A percentile compares a stretch with the other conserved stretches of the same genome.
Conservation (phyloP, 164 flowering plant species). For the Stephania yunnanensis region DNA sequence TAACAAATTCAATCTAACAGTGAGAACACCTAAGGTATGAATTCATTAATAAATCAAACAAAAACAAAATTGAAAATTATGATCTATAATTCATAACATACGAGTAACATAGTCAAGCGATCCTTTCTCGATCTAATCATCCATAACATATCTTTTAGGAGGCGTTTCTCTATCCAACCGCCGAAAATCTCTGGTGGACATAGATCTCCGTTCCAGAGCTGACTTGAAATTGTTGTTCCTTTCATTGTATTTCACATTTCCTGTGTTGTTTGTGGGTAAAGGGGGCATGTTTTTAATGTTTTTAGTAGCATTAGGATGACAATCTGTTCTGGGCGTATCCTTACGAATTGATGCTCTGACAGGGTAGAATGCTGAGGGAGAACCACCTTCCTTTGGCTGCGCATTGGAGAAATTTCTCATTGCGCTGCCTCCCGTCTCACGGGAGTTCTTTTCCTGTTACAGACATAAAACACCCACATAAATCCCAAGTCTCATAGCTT, state of each 20-base stretch:
- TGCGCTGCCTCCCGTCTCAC: constrained; percentile 28
- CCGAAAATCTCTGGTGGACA: constrained; percentile 48
- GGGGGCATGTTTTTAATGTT: constrained; percentile 52
- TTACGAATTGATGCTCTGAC: constrained; percentile 16
- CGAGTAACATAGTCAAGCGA: neutral
- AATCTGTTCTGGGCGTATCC: constrained; percentile 36
- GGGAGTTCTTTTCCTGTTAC: constrained; percentile 33
- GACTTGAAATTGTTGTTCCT: constrained; percentile 19
- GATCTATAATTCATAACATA: neutral
- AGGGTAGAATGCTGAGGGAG: constrained; percentile 31
- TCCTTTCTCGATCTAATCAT: constrained; percentile 13
- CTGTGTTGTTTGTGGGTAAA: constrained; percentile 33
- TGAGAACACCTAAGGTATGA: neutral
- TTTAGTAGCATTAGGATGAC: constrained; percentile 48
- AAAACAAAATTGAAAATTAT: neutral
- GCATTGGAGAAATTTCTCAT: constrained; percentile 33
- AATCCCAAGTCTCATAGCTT: neutral
- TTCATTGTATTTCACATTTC: constrained; percentile 25
- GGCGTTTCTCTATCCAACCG: constrained; percentile 26
- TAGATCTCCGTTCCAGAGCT: constrained; percentile 30
- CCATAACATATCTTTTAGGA: constrained; percentile 27
- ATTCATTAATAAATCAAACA: neutral
- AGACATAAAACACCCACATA: constrained; percentile 6
- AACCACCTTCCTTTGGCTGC: constrained; percentile 16
- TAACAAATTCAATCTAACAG: neutral